Conservation (phyloP, 1,139 yeast genomes). For the Kodamaea derodonti region DNA sequence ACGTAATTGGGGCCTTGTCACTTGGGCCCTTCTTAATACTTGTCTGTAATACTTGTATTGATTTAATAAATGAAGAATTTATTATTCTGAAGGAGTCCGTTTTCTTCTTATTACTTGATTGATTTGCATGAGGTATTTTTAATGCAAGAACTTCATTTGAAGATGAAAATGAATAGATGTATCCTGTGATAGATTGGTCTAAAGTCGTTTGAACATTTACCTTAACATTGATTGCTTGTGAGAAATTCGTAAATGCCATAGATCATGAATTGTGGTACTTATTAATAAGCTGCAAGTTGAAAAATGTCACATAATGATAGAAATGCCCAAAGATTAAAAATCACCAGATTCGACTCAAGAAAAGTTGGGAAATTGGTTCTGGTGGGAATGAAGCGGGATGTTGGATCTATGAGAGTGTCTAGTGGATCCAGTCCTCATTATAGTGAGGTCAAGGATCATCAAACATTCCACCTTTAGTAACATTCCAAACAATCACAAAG, state of each 20-base stretch:
- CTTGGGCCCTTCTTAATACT: conserved; percentile 16
- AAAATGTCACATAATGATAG: not conserved
- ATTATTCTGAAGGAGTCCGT: conserved; percentile 47
- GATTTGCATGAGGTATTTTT: conserved; percentile 17
- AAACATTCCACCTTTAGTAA: too few relatives aligned
- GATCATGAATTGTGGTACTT: not conserved
- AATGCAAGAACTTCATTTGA: conserved; percentile 22
- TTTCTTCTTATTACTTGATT: conserved; percentile 4
- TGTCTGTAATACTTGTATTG: conserved; percentile 39
- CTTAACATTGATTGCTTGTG: conserved; percentile 37
- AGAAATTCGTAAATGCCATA: conserved; percentile 27
- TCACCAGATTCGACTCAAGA: too few relatives aligned
- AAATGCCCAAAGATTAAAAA: too few relatives aligned
- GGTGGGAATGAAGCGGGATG: too few relatives aligned
- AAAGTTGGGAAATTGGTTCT: too few relatives aligned
- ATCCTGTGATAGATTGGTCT: conserved; percentile 56
- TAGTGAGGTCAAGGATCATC: too few relatives aligned
- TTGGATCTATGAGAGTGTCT: too few relatives aligned
- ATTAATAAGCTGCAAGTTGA: not conserved
- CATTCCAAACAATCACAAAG: too few relatives aligned
- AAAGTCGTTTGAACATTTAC: conserved; percentile 59
- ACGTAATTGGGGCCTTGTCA: conserved; percentile 9
- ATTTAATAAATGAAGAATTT: conserved; percentile 57
- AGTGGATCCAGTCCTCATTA: too few relatives aligned
- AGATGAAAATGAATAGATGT: conserved; percentile 54